These are phyloP conservation scores for Amanita polypyramis DNA, from an alignment of 768 basidiomycete genomes.

Conservation along the genomic window DNA sequence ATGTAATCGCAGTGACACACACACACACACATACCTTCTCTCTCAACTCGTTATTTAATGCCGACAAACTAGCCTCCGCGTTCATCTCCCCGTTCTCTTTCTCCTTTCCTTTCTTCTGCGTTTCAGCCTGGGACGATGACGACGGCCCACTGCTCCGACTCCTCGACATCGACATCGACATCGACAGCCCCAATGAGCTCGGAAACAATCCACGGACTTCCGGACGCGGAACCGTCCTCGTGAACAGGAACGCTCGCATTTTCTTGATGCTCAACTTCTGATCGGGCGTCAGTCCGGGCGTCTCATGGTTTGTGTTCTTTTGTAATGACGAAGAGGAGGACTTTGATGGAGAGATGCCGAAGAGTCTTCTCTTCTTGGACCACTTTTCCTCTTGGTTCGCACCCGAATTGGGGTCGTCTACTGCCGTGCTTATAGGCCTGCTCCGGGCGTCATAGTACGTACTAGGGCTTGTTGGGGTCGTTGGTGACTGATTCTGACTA, in stretches of 20 bases:
- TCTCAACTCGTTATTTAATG: too few species aligned
- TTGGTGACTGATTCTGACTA: neutral
- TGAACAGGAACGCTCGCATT: conserved; percentile 6
- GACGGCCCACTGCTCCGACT: neutral
- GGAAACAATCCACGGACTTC: conserved; percentile 3
- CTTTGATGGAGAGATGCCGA: neutral
- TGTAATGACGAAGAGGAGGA: neutral
- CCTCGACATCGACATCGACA: conserved; percentile 2
- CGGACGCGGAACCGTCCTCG: conserved; percentile 7
- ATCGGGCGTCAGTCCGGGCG: neutral
- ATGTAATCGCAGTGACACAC: too few species aligned
- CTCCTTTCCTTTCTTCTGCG: conserved; percentile 1
- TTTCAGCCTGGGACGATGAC: neutral
- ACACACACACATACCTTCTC: neutral
- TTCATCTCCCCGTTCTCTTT: neutral
- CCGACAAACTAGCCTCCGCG: neutral
- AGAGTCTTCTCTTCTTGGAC: neutral
- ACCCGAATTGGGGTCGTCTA: neutral
- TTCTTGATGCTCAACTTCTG: conserved; percentile 6
- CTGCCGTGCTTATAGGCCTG: conserved; percentile 1
- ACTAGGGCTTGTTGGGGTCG: conserved; percentile 4
- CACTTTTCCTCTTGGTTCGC: neutral
- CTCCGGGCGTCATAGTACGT: conserved; percentile 5
- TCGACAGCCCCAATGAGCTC: too few species aligned
- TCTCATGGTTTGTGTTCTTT: neutral